These are phyloP conservation scores for Zygoascus bituminiphila DNA, from an alignment of 805 yeast species.

Conservation along the genomic window DNA sequence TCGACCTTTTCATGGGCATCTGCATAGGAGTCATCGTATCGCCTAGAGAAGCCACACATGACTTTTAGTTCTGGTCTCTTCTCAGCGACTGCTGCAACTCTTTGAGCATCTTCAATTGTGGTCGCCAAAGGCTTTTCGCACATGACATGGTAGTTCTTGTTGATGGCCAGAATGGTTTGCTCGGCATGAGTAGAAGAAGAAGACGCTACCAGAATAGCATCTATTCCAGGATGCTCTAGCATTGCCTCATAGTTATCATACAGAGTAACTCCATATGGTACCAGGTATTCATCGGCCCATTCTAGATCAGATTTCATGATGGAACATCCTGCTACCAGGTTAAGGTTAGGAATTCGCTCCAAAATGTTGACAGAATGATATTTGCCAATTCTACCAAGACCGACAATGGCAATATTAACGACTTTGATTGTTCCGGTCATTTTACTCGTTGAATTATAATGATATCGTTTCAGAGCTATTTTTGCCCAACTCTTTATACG, in stretches of 20 bases:
- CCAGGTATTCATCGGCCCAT: slow-evolving; percentile 16
- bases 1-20: slow-evolving; percentile 15
- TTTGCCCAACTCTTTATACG: no score
- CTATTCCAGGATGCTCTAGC: slow-evolving; percentile 10
- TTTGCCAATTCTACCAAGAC: slow-evolving; percentile 14
- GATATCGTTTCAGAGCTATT: not conserved
- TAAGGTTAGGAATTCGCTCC: slow-evolving; percentile 10
- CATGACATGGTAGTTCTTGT: slow-evolving; percentile 15
- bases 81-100: slow-evolving; percentile 11
- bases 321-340: slow-evolving; percentile 19
- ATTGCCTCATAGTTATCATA: slow-evolving; percentile 13
- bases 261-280: slow-evolving; percentile 11
- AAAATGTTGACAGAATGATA: slow-evolving; percentile 11
- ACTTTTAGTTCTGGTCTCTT: slow-evolving; percentile 15
- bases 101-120: slow-evolving; percentile 9
- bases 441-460: not conserved
- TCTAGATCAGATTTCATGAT: slow-evolving; percentile 12
- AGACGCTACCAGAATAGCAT: slow-evolving; percentile 16
- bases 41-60: slow-evolving; percentile 18
- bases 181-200: slow-evolving; percentile 13
- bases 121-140: slow-evolving; percentile 17
- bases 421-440: slow-evolving; percentile 9
- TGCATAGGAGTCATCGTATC: slow-evolving; percentile 13
- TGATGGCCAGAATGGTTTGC: slow-evolving; percentile 13
- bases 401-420: slow-evolving; percentile 15